Base-by-base conservation (phyloP, 768 basidiomycete genomes). In the Bullera alba region DNA sequence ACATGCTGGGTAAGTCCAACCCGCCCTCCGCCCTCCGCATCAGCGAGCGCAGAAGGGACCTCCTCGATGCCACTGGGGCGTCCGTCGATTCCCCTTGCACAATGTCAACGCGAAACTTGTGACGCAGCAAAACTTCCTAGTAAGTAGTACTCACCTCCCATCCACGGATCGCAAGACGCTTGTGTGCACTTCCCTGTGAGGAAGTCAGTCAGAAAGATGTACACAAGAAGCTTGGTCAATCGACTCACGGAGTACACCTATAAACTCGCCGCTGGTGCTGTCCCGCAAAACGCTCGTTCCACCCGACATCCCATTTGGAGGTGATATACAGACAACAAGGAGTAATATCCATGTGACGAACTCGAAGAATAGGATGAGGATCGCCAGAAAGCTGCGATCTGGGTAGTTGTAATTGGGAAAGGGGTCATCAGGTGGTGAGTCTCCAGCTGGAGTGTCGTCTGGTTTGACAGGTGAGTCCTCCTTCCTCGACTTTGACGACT, bases 1-100 rank as follows among this genome's bases (percentile, higher is more conserved):
- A 51, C 38, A 51, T 43, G 8, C 17, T 32, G 32, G 51, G 32
- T 6, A 43, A 43, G 42, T 43, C 42, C 7, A 43, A 19, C 8
- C 12, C 22, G 37, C 37, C 37, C 22, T 39, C 37, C 19, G 37
- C 37, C 22, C 37, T 17, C 12, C 19, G 19, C n/a, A 15, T 38
- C 29, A 37, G 43, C 22, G 34, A n/a, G 15, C 15, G 43, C 42
- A 10, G 23, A 26, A 28, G 25, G 10, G 8, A 39, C 10, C 37
- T 39, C 37, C 37, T 39, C 8, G 7, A 39, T 39, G 12, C 37
- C 37, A n/a, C n/a, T 21, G 22, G 37, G 8, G 12, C 7, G 19
- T 21, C 19, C 37, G 22, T 39, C n/a, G n/a, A n/a, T 21, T 39
- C n/a, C 32, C 8, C 8, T 34, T n/a, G 32, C 32, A 34, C 10